Evolutionary conservation across 2,329 filamentous ascomycete genomes (phyloP).

Genomic region (Cordyceps fumosorosea): DNA sequence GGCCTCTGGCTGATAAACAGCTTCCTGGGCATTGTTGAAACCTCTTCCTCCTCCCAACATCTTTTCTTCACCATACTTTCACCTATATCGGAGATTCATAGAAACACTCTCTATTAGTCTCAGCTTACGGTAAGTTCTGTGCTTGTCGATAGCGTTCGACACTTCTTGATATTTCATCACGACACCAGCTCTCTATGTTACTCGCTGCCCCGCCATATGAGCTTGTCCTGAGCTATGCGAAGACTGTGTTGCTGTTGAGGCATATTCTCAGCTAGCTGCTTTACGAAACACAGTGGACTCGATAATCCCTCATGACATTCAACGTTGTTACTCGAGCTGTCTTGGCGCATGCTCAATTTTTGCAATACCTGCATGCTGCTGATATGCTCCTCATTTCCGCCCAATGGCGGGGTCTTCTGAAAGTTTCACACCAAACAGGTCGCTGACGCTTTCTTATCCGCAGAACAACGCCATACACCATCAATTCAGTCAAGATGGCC

Average conservation of each 20-base stretch:
- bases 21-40: constrained; percentile 8
- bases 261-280: constrained; percentile 16
- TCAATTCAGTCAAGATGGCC: constrained; percentile 59
- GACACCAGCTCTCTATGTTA: neutral
- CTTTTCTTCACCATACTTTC: constrained; percentile 1
- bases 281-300: neutral
- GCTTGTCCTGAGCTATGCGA: neutral
- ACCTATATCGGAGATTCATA: neutral
- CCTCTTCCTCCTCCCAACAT: constrained; percentile 12
- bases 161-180: constrained; percentile 9
- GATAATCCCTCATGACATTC: neutral
- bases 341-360: neutral
- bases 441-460: neutral
- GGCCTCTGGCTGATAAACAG: constrained; percentile 5
- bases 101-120: neutral
- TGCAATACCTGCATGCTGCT: neutral
- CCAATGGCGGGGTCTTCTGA: neutral
- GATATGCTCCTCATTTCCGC: neutral
- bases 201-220: neutral
- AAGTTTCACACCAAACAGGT: neutral
- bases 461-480: neutral
- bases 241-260: constrained; percentile 15
- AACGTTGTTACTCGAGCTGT: neutral
- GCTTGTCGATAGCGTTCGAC: neutral
- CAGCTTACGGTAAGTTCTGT: neutral